Evolutionary conservation across 2,329 filamentous ascomycete genomes (phyloP), one percentile per base, ranked within the genome.

Genomic region (Aspergillus arachidicola): DNA sequence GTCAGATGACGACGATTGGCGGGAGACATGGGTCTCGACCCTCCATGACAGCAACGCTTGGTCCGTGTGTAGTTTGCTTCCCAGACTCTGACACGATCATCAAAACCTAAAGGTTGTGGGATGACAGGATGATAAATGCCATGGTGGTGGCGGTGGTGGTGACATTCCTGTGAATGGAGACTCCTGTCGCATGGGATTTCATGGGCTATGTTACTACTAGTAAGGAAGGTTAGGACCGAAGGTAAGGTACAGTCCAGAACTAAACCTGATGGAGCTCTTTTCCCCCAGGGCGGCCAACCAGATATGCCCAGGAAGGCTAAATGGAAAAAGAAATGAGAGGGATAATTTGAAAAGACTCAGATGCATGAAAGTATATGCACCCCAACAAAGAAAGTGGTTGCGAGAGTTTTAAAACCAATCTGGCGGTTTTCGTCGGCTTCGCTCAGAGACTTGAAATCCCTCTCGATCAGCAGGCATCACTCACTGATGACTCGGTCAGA

Each of bases 401-500:
- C 46, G 46, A 50, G 28, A 28, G 48, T 34, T 50, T 30, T 34
- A 12, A 51, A 51, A 51, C 48, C 48, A 51, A 51, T 21, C 48
- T 51, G 48, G 28, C 9, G 19, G 48, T 32, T 51, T 51, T 30
- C 19, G 26, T 51, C 43, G 34, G 54, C 34, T 53, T 61, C 28
- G 45, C 54, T 54, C 11, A n/a, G 38, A 19, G 38, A 41, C 6
- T 41, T 41, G 38, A n/a, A n/a, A n/a, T n/a, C 6, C 19, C 19
- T 41, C 38, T 61, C 5, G 45, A 43, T 61, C 46, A 54, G 30
- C 46, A 34, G 53, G 38, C 11, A 34, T 32, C 19, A 16, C 30
- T 28, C 38, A 55, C 56, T 53, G 59, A 45, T 66, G 65, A 67
- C 57, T 58, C 41, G 60, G 64, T 67, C 65, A 67, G 65, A 65